Evolutionary conservation across 2,329 filamentous ascomycete species (phyloP), one percentile per base, ranked within the genome.

Genomic region (Trematosphaeria pertusa): DNA sequence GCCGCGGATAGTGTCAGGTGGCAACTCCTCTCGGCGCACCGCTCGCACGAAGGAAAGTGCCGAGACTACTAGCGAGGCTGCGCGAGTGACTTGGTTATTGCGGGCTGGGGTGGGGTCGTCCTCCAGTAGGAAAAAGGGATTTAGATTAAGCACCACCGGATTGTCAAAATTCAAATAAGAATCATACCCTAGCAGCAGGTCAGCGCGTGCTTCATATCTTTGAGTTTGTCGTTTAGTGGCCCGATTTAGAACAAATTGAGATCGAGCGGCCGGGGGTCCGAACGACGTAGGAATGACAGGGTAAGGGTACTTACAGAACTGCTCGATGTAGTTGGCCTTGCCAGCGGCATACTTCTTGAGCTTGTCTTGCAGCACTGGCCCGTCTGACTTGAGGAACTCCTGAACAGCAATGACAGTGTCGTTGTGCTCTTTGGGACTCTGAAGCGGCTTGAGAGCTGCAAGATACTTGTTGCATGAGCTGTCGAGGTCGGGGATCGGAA

Each of bases 81-180:
- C 92, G 46, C 94, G 85, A 15, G 91, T 97, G 56, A 97, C 91
- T 72, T 99, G 94, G 69, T 97, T 94, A 75, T 97, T 97, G 54
- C 94, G 84, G 35, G 93, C 92, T 2, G 94, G 94, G 1, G 94
- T 99, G 0, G 94, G 94, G 65, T 99, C 94, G 77, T 99, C 94
- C 73, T 97, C 94, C 41, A 99, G 81, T 46, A 99, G 79, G 77
- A 99, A 99, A 76, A 99, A 99, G 0, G 94, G 94, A 66, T 99
- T 99, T 56, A 99, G 77, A 74, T 99, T 97, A 58, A 99, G 82
- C 31, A 99, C 94, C 31, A 99, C 94, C 0, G 94, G 92, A 65
- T 97, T 97, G 70, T 97, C 94, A 68, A 88, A 99, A 75, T 97
- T 97, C 54, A 99, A 81, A 68, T 97, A 99, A 21, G 94, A 97